A percentile compares a stretch with the other conserved stretches of the same genome.
phyloP scores from a whole-genome alignment of 495 filamentous ascomycete species.

The Ramalina peruviana region DNA sequence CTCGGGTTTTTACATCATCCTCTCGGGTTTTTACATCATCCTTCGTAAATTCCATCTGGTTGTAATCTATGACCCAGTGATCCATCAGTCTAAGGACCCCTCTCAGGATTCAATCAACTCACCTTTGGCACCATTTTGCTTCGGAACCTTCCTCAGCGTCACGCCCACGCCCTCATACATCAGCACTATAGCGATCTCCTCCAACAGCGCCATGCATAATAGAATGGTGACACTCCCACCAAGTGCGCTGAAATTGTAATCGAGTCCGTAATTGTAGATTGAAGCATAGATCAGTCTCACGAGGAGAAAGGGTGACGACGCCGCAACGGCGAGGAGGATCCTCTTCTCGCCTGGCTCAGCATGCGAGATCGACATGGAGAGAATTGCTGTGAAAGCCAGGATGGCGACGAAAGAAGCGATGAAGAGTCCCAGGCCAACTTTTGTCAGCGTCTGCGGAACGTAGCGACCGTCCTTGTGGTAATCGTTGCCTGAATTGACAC shows the following conservation, averaged over 20 bases:
- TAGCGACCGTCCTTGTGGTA: constrained; percentile 10
- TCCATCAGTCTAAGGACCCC: too few relatives aligned
- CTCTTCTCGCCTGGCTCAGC: constrained; percentile 23
- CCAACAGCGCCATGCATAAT: background rate
- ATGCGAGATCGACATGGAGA: constrained; percentile 4
- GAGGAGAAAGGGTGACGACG: constrained; percentile 26
- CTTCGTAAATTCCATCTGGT: too few relatives aligned
- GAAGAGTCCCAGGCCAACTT: constrained; percentile 21
- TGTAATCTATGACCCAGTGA: too few relatives aligned
- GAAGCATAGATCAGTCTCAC: constrained; percentile 27
- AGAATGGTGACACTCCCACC: background rate
- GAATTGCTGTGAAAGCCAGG: constrained; percentile 13
- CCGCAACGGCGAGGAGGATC: constrained; percentile 21
- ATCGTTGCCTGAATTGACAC: background rate
- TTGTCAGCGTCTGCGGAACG: constrained; percentile 13
- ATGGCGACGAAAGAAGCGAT: constrained; percentile 17
- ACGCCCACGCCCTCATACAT: background rate
- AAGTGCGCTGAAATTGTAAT: background rate
- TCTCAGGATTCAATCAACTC: too few relatives aligned
- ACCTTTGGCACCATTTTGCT: too few relatives aligned
- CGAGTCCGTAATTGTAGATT: constrained; percentile 1
- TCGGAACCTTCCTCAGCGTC: too few relatives aligned
- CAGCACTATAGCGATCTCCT: background rate
- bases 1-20: too few relatives aligned
- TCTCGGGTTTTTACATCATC: too few relatives aligned